Evolutionary conservation across 352 stramenopile species (phyloP), one percentile per base, ranked within the genome.

Genomic region (Globisporangium cederbergense): DNA sequence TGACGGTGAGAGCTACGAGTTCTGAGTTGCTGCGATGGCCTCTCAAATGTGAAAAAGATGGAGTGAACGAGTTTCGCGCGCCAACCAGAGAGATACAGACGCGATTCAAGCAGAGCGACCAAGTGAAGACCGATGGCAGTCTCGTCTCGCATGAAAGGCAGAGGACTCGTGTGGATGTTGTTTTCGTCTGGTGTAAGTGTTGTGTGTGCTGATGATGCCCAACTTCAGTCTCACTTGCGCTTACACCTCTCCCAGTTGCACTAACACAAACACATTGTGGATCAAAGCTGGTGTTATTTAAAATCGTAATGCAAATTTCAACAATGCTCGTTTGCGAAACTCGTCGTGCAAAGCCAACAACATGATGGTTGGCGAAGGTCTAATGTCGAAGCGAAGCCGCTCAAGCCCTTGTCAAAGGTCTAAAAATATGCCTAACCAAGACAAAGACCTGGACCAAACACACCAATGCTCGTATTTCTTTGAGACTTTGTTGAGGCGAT

Each of bases 1-100:
- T 28, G 78, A 86, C 53, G 82, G 79, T 32, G 78, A 88, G 67
- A 86, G 72, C 62, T 91, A 91, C 70, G 82, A 91, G 71, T 91
- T 91, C 58, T 91, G 55, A 88, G 61, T 68, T 54, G n/a, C 22
- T 11, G 34, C 10, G 1, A 11, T 43, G 51, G 4, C 51, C 30
- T 30, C 51, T 34, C 14, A 4, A 58, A 28, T 9, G 14, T 43
- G 51, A 43, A 25, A 25, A 8, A 28, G 25, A 52, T 30, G 46
- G 20, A 30, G n/a, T 25, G 2, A 58, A 30, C 9, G 30, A 58
- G 9, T 18, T 30, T 43, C n/a, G 30, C 20, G 51, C 51, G 30
- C 51, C 51, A 58, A 20, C 10, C 25, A 40, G 7, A 43, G 30
- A 18, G 30, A 58, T n/a, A 10, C 30, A 30, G 51, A 30, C 51